Conservation (phyloP, 1,284 basidiomycete species). For the Gymnopus androsaceus region DNA sequence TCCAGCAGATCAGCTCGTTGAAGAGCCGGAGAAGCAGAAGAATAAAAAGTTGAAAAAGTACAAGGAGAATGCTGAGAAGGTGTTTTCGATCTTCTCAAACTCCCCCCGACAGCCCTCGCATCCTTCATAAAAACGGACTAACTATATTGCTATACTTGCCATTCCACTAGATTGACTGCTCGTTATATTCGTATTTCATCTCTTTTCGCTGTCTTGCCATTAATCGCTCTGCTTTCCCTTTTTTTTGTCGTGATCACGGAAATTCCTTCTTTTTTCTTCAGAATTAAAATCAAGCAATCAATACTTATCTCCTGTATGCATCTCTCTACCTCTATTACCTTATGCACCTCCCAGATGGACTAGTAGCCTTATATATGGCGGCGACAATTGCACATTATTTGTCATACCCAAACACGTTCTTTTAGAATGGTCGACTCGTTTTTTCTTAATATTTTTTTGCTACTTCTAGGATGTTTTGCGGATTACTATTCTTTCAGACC, state of each 20-base stretch:
- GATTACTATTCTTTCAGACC: too few species aligned
- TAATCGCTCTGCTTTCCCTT: not conserved
- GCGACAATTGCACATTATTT: not conserved
- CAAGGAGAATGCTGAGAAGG: conserved; percentile 80
- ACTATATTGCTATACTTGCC: too few species aligned
- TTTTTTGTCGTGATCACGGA: not conserved
- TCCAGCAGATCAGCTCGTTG: conserved; percentile 29
- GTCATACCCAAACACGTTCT: conserved; percentile 1
- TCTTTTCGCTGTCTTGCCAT: not conserved
- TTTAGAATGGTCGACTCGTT: not conserved
- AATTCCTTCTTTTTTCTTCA: too few species aligned
- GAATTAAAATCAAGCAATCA: not conserved
- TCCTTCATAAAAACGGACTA: not conserved
- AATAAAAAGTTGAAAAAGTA: conserved; percentile 79
- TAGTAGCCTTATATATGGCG: not conserved
- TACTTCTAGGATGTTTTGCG: too few species aligned
- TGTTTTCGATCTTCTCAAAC: conserved; percentile 73
- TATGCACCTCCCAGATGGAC: not conserved
- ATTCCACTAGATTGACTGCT: not conserved
- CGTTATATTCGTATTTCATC: not conserved
- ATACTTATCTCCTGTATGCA: not conserved
- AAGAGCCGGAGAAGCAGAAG: conserved; percentile 56
- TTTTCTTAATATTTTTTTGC: not conserved
- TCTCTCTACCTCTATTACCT: not conserved
- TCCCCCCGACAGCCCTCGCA: conserved; percentile 33